Evolutionary conservation across 768 basidiomycete genomes (phyloP), one percentile per base, ranked within the genome.

Genomic region (Lentinula raphanica): DNA sequence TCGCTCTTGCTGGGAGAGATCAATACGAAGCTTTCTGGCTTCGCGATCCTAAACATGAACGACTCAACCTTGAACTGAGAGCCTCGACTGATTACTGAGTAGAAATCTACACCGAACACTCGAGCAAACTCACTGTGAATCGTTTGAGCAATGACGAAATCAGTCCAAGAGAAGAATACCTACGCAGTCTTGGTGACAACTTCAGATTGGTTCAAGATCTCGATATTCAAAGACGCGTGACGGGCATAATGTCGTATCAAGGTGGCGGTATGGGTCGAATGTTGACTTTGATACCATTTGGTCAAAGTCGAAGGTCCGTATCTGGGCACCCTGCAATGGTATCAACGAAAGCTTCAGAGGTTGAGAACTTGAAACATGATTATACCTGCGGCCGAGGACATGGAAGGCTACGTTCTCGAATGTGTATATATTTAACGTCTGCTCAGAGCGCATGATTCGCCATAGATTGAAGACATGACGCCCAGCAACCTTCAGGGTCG

Each of bases 51-150:
- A 70, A 97, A 95, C 88, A 99, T 88, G 74, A 99, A 96, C 0
- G 94, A 94, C 74, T 99, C 97, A 27, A 98, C 97, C 73, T 98
- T 99, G 78, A 94, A 98, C 66, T 99, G 97, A 0, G 94, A 97
- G 0, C 97, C 97, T 31, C 97, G 85, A 60, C 85, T 94, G 61
- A 97, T 83, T 31, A 98, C 95, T 3, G 94, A 97, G 67, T 88
- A 92, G 69, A 98, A 98, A 71, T 99, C 97, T 44, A 99, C 88
- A 0, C 97, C 96, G 63, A 97, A 98, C 5, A 98, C 92, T 9
- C 97, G 86, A 39, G 97, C 95, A 65, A 98, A 98, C 70, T 99
- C 97, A 13, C 96, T 98, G 65, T 23, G 28, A 19, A 36, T 23
- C 35, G n/a, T 25, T 53, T 13, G 49, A 7, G 29, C 21, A 17